These are phyloP conservation scores for Fusarium nisikadoi DNA, from an alignment of 2,329 filamentous ascomycete genomes.

Conservation along the genomic window DNA sequence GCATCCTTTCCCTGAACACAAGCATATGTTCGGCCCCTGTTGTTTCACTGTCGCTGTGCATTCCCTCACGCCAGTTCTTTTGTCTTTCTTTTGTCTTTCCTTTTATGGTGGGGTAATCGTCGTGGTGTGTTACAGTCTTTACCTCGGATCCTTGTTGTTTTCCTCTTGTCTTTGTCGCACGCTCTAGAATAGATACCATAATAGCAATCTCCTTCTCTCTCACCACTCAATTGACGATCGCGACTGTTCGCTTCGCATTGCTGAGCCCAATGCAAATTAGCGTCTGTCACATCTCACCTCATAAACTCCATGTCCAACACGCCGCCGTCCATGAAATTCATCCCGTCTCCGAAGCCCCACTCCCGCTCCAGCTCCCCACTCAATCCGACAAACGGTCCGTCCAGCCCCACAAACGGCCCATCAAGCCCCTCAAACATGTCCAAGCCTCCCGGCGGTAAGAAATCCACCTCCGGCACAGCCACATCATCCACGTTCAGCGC, in stretches of 20 bases:
- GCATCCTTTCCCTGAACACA: too few species aligned
- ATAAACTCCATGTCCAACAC: slow-evolving; percentile 11
- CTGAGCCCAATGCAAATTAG: accelerated
- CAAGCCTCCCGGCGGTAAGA: background rate
- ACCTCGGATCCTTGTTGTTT: background rate
- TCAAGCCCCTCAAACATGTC: slow-evolving; percentile 18
- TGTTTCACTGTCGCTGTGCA: too few species aligned
- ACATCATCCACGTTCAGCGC: slow-evolving; percentile 1
- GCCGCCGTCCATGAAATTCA: slow-evolving; percentile 1
- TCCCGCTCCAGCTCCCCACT: slow-evolving; percentile 7
- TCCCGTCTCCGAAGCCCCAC: background rate
- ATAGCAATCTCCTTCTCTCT: background rate
- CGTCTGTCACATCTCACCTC: background rate
- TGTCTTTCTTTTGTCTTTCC: background rate
- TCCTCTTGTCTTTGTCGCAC: background rate
- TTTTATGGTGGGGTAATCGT: background rate
- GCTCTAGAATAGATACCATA: background rate
- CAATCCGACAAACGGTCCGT: slow-evolving; percentile 12
- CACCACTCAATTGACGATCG: background rate
- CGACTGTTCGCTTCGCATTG: background rate
- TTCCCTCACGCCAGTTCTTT: too few species aligned
- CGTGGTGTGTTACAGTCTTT: background rate
- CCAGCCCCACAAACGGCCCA: slow-evolving; percentile 21
- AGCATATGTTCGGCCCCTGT: too few species aligned
- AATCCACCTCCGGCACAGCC: slow-evolving; percentile 10